Evolutionary conservation across 352 stramenopile species (phyloP).

Genomic region (Vaucheria bursata): DNA sequence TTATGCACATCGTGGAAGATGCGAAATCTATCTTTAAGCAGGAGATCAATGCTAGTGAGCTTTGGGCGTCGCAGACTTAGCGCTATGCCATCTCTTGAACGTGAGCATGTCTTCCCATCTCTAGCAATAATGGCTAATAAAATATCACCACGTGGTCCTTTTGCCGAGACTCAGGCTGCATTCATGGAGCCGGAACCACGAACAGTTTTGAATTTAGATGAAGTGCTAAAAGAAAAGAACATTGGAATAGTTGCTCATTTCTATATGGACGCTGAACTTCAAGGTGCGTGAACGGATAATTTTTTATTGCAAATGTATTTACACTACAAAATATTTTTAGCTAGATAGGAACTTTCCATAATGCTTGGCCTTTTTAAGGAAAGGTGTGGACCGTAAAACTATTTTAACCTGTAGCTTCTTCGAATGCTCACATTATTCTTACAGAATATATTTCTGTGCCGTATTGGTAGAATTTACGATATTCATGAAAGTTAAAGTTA

Average conservation of each 20-base stretch:
- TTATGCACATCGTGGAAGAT: not conserved
- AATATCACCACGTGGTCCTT: constrained; percentile 54
- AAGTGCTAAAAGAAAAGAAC: constrained; percentile 74
- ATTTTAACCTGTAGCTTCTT: too few species aligned
- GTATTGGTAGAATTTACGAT: too few species aligned
- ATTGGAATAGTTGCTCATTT: constrained; percentile 93
- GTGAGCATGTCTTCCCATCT: constrained; percentile 41
- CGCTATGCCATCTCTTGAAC: too few species aligned
- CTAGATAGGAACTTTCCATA: too few species aligned
- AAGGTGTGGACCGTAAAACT: too few species aligned
- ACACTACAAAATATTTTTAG: not conserved
- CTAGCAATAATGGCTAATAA: constrained; percentile 38
- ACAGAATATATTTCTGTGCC: too few species aligned
- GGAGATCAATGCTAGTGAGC: too few species aligned
- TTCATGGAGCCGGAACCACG: constrained; percentile 71
- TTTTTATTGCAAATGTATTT: constrained; percentile 7
- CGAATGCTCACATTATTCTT: too few species aligned
- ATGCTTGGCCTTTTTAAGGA: too few species aligned
- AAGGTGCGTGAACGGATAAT: constrained; percentile 61
- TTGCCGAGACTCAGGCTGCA: constrained; percentile 71
- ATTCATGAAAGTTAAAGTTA: too few species aligned
- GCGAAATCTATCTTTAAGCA: not conserved
- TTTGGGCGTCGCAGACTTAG: too few species aligned
- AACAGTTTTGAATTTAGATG: constrained; percentile 71
- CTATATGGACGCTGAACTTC: constrained; percentile 96